Percentiles rank a stretch among this genome's conserved stretches.
Conservation (phyloP, 2,329 filamentous ascomycete genomes). For the Xenoacremonium recifei region DNA sequence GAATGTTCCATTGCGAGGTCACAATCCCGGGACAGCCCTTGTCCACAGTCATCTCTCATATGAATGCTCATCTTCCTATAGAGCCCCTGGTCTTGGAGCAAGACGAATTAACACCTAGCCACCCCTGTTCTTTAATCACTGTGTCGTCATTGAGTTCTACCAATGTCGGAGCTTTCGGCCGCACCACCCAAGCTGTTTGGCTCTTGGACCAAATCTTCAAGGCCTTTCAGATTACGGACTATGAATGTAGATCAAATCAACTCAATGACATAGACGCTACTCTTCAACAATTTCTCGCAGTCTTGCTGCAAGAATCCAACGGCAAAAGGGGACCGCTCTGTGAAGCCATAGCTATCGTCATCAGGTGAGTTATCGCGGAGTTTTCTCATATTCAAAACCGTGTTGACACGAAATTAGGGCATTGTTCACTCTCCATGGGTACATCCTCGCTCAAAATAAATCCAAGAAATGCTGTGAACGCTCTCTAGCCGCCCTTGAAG, state of each 20-base stretch:
- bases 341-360: background rate
- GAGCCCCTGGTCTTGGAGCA: conserved; percentile 1
- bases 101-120: background rate
- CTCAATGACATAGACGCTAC: background rate
- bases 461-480: background rate
- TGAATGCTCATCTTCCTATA: background rate
- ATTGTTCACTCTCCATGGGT: conserved; percentile 1
- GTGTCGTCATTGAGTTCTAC: background rate
- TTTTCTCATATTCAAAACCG: background rate
- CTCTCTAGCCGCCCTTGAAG: conserved; percentile 1
- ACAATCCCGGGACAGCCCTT: conserved; percentile 1
- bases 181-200: conserved; percentile 1
- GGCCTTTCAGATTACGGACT: background rate
- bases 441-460: background rate
- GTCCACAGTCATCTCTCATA: background rate
- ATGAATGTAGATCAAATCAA: background rate
- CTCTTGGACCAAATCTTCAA: conserved; percentile 3
- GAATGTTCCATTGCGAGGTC: background rate
- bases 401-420: background rate
- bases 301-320: background rate
- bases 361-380: background rate
- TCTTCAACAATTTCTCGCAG: background rate
- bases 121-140: background rate
- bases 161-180: background rate
- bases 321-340: background rate